A percentile compares a stretch with the other conserved stretches of the same genome.
Evolutionary conservation across 1,284 basidiomycete genomes (phyloP).

Genomic region (Ustilago esculenta): DNA sequence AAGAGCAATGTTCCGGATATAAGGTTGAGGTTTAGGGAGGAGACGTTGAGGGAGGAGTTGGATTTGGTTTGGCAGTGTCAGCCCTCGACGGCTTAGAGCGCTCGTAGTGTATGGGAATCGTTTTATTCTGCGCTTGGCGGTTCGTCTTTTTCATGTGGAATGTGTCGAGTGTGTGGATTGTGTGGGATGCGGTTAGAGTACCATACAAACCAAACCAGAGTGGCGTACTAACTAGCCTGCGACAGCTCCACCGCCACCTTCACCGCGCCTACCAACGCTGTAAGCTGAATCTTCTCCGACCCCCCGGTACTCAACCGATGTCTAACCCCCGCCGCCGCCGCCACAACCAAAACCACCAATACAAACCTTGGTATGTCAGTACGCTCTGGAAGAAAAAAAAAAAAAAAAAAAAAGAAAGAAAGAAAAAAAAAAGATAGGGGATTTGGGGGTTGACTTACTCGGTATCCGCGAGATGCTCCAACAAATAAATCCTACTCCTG

Average conservation of each 20-base stretch:
- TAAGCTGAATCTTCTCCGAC: constrained; percentile 92
- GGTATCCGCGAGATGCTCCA: constrained; percentile 85
- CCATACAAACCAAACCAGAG: too few relatives aligned
- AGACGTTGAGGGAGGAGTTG: constrained; percentile 83
- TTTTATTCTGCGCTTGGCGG: too few relatives aligned
- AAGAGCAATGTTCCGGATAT: constrained; percentile 92
- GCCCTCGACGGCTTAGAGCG: background rate
- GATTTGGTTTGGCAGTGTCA: constrained; percentile 55
- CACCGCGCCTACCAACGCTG: constrained; percentile 89
- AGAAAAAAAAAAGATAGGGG: background rate
- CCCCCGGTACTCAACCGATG: constrained; percentile 91
- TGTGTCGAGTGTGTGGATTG: too few relatives aligned
- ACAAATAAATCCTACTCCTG: constrained; percentile 84
- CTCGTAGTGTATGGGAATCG: too few relatives aligned
- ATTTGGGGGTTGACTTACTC: constrained; percentile 82
- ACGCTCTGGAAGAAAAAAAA: too few relatives aligned
- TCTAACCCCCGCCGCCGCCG: too few relatives aligned
- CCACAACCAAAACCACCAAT: too few relatives aligned
- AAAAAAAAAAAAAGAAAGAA: background rate
- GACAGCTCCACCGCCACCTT: constrained; percentile 85
- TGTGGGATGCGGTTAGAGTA: too few relatives aligned
- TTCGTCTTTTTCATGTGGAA: too few relatives aligned
- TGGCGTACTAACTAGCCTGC: too few relatives aligned
- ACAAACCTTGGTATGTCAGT: too few relatives aligned
- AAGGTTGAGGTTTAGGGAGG: constrained; percentile 85